These are phyloP conservation scores for Mesotaenium endlicherianum DNA, from an alignment of 139 green algal genomes.

Conservation along the genomic window DNA sequence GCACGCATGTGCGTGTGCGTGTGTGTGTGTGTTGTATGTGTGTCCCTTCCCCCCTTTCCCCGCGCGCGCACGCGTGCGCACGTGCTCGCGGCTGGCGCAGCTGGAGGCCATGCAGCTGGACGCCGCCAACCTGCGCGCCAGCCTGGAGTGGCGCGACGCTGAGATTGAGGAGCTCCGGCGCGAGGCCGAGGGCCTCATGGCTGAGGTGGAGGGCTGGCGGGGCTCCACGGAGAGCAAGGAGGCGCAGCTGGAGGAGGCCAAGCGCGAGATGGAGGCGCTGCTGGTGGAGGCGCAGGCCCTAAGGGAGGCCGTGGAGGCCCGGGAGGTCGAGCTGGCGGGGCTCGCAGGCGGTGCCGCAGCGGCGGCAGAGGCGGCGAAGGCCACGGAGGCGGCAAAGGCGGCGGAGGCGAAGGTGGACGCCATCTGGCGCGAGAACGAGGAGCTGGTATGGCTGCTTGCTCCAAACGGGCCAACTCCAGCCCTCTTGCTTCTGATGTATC, in stretches of 20 bases:
- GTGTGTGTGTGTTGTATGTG: too few relatives aligned
- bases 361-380: too few relatives aligned
- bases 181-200: slow-evolving; percentile 11
- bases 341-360: too few relatives aligned
- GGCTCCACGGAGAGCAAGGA: slow-evolving; percentile 11
- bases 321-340: too few relatives aligned
- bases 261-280: not conserved
- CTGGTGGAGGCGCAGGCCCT: not conserved
- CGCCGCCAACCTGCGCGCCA: not conserved
- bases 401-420: not conserved
- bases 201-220: slow-evolving; percentile 11
- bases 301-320: not conserved
- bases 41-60: too few relatives aligned
- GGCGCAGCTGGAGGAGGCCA: slow-evolving; percentile 9
- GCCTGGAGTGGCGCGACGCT: slow-evolving; percentile 12
- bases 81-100: too few relatives aligned
- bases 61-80: too few relatives aligned
- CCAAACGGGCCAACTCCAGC: too few relatives aligned
- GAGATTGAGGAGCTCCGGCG: slow-evolving; percentile 18
- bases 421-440: not conserved
- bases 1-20: too few relatives aligned
- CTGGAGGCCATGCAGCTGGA: not conserved
- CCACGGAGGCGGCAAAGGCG: not conserved
- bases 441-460: too few relatives aligned
- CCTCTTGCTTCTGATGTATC: too few relatives aligned